A percentile compares a stretch with the other conserved stretches of the same genome.
phyloP scores from a whole-genome alignment of 495 filamentous ascomycete species.

The Talaromyces ruber region DNA sequence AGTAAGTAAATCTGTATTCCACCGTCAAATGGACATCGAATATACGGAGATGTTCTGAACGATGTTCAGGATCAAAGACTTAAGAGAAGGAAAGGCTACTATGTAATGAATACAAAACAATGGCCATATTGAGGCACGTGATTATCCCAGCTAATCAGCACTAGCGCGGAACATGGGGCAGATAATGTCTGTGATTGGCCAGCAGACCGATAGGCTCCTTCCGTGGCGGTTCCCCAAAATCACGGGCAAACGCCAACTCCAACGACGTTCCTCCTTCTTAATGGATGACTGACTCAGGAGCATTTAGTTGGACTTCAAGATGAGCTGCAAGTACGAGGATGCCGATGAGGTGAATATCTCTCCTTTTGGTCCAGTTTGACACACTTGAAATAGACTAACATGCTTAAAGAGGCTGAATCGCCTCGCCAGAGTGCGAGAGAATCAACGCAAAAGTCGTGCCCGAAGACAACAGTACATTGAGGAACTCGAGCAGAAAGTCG shows the following conservation, averaged over 20 bases:
- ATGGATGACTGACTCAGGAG: neutral
- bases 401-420: conserved; percentile 22
- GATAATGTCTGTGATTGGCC: neutral
- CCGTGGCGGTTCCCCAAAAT: neutral
- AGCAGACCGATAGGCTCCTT: neutral
- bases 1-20: neutral
- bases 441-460: conserved; percentile 72
- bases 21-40: neutral
- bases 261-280: neutral
- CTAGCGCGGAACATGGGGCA: neutral
- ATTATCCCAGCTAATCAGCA: neutral
- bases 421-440: conserved; percentile 53
- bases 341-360: neutral
- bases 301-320: neutral
- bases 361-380: conserved; percentile 8
- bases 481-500: conserved; percentile 58
- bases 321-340: neutral
- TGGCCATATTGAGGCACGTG: neutral
- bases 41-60: too few relatives aligned
- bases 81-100: neutral
- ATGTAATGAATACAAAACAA: neutral
- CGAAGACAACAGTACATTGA: conserved; percentile 66
- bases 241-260: neutral
- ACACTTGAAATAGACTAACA: neutral
- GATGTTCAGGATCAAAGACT: neutral